Conservation (phyloP, 495 filamentous ascomycete species). For the Penicillium taxi region DNA sequence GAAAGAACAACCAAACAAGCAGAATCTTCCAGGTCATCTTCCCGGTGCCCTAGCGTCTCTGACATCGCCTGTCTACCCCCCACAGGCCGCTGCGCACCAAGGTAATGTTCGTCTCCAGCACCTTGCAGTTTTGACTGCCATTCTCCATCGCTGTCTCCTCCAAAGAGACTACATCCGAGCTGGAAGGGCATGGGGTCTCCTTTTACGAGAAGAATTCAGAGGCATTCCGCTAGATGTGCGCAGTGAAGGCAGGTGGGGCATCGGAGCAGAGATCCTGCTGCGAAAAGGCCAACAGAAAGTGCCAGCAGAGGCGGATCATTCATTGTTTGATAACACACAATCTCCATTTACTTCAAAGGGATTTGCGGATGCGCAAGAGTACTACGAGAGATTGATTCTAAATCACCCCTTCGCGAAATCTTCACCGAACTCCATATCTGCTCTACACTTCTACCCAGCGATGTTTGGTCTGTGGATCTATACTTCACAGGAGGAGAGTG, state of each 20-base stretch:
- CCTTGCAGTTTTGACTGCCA: conserved; percentile 47
- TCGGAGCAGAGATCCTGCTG: conserved; percentile 62
- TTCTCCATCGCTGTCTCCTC: conserved; percentile 55
- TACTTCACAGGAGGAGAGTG: conserved; percentile 45
- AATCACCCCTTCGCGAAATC: conserved; percentile 52
- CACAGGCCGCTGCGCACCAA: conserved; percentile 28
- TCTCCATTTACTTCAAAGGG: conserved; percentile 41
- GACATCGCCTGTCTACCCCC: conserved; percentile 27
- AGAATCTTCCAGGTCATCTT: conserved; percentile 11
- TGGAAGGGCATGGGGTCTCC: conserved; percentile 54
- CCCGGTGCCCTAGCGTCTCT: conserved; percentile 22
- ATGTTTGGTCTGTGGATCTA: conserved; percentile 63
- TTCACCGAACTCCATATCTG: conserved; percentile 35
- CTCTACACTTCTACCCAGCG: conserved; percentile 56
- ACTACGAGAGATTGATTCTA: conserved; percentile 60
- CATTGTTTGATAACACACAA: conserved; percentile 2
- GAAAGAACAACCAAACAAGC: conserved; percentile 4
- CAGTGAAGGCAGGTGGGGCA: conserved; percentile 52
- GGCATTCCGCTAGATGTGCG: conserved; percentile 50
- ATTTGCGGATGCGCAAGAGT: conserved; percentile 50
- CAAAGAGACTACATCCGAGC: conserved; percentile 55
- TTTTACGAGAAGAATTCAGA: conserved; percentile 48
- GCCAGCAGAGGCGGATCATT: background rate
- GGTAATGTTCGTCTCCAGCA: conserved; percentile 48
- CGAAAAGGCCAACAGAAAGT: conserved; percentile 29